phyloP scores from a whole-genome alignment of 192 early-diverging fungal species.

The Rhizophlyctis rosea region DNA sequence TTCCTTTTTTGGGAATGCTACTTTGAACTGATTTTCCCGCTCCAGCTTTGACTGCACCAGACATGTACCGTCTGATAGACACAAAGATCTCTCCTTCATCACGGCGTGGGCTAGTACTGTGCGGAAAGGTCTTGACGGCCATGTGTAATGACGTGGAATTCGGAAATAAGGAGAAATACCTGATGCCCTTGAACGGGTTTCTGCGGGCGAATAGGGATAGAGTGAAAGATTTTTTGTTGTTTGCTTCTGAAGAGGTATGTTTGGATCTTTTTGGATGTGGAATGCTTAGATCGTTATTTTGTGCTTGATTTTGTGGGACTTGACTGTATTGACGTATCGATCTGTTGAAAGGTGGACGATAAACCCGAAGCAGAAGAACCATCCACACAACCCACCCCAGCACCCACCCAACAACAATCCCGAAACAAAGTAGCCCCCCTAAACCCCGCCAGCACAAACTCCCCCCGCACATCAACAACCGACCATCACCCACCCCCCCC shows the following conservation, averaged over 20 bases:
- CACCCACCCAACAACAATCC: no score
- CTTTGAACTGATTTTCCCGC: neutral
- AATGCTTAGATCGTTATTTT: no score
- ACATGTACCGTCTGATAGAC: slow-evolving; percentile 47
- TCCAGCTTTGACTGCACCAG: slow-evolving; percentile 54
- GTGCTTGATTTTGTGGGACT: no score
- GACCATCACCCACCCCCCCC: slow-evolving; percentile 3
- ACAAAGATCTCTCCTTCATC: slow-evolving; percentile 28
- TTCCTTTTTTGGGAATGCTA: neutral
- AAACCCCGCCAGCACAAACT: no score
- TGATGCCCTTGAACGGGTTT: slow-evolving; percentile 50
- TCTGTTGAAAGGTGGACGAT: neutral
- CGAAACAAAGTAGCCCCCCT: no score
- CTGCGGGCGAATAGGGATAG: slow-evolving; percentile 41
- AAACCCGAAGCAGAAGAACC: neutral
- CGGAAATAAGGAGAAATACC: slow-evolving; percentile 54
- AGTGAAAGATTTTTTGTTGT: slow-evolving; percentile 43
- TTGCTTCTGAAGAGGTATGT: no score
- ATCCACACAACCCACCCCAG: slow-evolving; percentile 2
- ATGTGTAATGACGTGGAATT: slow-evolving; percentile 62
- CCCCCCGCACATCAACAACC: no score
- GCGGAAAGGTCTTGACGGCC: slow-evolving; percentile 56
- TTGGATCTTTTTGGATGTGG: no score
- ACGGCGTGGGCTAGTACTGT: slow-evolving; percentile 52
- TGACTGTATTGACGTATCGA: neutral